Evolutionary conservation across 257 asterid genomes (phyloP).

Genomic region (Nicotiana tomentosiformis): DNA sequence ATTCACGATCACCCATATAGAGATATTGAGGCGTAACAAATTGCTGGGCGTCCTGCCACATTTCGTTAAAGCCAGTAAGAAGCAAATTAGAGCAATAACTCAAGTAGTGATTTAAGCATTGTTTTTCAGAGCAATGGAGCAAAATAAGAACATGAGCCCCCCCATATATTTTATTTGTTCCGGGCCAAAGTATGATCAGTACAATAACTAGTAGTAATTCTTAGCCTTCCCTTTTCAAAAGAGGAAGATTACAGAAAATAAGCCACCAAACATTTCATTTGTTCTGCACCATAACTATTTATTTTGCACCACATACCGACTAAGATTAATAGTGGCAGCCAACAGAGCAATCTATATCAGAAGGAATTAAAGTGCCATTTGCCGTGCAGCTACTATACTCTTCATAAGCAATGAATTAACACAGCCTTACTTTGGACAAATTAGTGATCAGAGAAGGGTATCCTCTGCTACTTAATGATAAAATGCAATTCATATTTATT

Average conservation of each 20-base stretch:
- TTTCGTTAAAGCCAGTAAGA: neutral
- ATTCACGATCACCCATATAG: slow-evolving; percentile 69
- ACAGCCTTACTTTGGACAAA: neutral
- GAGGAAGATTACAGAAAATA: neutral
- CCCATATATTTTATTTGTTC: neutral
- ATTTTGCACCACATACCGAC: neutral
- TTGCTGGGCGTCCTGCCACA: slow-evolving; percentile 61
- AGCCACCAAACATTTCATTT: neutral
- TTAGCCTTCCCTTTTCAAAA: neutral
- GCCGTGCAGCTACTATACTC: neutral
- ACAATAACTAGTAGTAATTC: neutral
- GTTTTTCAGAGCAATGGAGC: neutral
- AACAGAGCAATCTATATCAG: neutral
- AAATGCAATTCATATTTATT: neutral
- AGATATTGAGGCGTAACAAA: slow-evolving; percentile 65
- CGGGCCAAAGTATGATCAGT: neutral
- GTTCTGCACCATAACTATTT: neutral
- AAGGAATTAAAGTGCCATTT: neutral
- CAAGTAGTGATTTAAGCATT: neutral
- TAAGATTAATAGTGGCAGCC: neutral
- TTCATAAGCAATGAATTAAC: neutral
- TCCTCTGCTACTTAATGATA: neutral
- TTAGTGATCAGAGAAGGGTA: neutral
- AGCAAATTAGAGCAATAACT: neutral
- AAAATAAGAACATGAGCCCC: neutral